Percentiles rank a stretch among this genome's conserved stretches.
These are phyloP conservation scores for Didymosphaeria variabile DNA, from an alignment of 2,329 filamentous ascomycete species.

Conservation along the genomic window DNA sequence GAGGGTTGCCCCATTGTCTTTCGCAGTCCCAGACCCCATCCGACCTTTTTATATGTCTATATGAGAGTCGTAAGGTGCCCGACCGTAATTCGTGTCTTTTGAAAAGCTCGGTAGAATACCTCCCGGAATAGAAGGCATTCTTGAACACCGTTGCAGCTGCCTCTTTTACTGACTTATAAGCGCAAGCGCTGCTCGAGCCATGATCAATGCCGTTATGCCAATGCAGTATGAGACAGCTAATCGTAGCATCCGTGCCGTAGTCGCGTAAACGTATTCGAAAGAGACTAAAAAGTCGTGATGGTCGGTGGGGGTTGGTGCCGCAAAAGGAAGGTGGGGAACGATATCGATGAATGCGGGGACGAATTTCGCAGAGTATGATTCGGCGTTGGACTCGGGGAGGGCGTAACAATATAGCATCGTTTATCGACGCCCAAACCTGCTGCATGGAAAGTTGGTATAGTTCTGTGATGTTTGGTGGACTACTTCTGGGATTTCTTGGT, in stretches of 20 bases:
- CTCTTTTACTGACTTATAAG: slow-evolving; percentile 28
- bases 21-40: neutral
- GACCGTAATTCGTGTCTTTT: slow-evolving; percentile 20
- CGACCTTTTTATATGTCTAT: slow-evolving; percentile 17
- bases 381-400: slow-evolving; percentile 42
- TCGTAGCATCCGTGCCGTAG: slow-evolving; percentile 24
- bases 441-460: slow-evolving; percentile 64
- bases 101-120: slow-evolving; percentile 14
- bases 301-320: slow-evolving; percentile 39
- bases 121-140: slow-evolving; percentile 16
- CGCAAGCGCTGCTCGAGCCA: slow-evolving; percentile 23
- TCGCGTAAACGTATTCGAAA: slow-evolving; percentile 22
- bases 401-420: slow-evolving; percentile 43
- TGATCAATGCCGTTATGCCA: slow-evolving; percentile 20
- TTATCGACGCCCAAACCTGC: slow-evolving; percentile 96
- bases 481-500: slow-evolving; percentile 72
- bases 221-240: slow-evolving; percentile 23
- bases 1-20: slow-evolving; percentile 8
- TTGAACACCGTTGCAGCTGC: slow-evolving; percentile 18
- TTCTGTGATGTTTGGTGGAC: slow-evolving; percentile 55
- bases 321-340: slow-evolving; percentile 43
- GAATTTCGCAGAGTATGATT: slow-evolving; percentile 40
- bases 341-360: slow-evolving; percentile 41
- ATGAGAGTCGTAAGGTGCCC: slow-evolving; percentile 16
- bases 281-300: slow-evolving; percentile 29